Conservation (phyloP, 805 yeast genomes). For the Saturnispora hagleri region DNA sequence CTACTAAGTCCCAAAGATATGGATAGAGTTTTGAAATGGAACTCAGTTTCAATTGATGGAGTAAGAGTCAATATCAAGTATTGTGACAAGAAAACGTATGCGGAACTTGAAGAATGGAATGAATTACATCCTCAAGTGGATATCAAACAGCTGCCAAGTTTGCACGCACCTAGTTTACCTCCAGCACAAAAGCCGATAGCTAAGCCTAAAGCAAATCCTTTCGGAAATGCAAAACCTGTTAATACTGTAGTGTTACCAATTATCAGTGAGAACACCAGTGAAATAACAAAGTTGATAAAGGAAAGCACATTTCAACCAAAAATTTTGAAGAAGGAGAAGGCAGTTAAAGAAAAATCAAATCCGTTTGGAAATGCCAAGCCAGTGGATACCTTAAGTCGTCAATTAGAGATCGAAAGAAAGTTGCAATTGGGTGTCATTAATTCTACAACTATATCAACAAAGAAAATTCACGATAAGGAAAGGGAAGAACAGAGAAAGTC, state of each 20-base stretch:
- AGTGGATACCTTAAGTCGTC: slow-evolving; percentile 62
- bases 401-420: slow-evolving; percentile 50
- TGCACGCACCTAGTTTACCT: neutral
- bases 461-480: slow-evolving; percentile 8
- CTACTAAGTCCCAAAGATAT: slow-evolving; percentile 42
- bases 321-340: neutral
- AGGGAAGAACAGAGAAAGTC: neutral
- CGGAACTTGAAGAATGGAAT: slow-evolving; percentile 24
- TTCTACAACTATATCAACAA: slow-evolving; percentile 32
- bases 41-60: slow-evolving; percentile 38
- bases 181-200: neutral
- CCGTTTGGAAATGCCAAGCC: slow-evolving; percentile 87
- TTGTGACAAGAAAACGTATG: slow-evolving; percentile 33
- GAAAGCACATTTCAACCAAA: neutral
- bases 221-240: slow-evolving; percentile 74
- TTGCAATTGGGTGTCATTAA: slow-evolving; percentile 34
- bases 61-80: slow-evolving; percentile 26
- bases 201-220: slow-evolving; percentile 45
- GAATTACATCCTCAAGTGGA: slow-evolving; percentile 15
- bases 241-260: slow-evolving; percentile 11
- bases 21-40: slow-evolving; percentile 53
- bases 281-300: slow-evolving; percentile 5
- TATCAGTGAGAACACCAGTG: slow-evolving; percentile 12
- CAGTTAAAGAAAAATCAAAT: slow-evolving; percentile 27
- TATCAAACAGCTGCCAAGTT: neutral